These are phyloP conservation scores for Geoglossum cookeanum DNA, from an alignment of 2,329 filamentous ascomycete species.

Conservation along the genomic window DNA sequence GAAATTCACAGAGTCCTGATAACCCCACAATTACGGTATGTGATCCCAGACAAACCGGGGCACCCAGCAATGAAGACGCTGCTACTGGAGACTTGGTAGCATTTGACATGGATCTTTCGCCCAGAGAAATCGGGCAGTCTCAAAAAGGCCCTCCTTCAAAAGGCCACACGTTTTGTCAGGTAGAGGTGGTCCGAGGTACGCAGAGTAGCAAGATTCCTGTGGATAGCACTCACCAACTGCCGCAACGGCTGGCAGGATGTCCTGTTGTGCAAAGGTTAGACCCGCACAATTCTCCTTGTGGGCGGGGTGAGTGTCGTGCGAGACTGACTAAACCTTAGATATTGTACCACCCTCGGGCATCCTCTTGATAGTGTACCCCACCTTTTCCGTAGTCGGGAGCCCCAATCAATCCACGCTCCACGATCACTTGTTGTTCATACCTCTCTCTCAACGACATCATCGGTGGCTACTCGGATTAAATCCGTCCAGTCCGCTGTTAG, in stretches of 20 bases:
- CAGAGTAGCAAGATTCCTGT: neutral
- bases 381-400: constrained; percentile 30
- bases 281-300: neutral
- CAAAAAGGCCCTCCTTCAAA: constrained; percentile 5
- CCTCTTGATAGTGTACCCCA: constrained; percentile 72
- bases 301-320: neutral
- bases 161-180: constrained; percentile 20
- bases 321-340: constrained; percentile 1
- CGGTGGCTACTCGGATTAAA: constrained; percentile 50
- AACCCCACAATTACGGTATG: neutral
- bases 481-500: constrained; percentile 43
- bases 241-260: neutral
- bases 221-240: neutral
- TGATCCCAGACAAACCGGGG: neutral
- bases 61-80: constrained; percentile 1
- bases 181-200: constrained; percentile 16
- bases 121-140: constrained; percentile 8
- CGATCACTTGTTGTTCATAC: constrained; percentile 26
- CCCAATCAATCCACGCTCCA: constrained; percentile 21
- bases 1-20: neutral
- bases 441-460: constrained; percentile 53
- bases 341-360: constrained; percentile 28
- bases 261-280: constrained; percentile 2
- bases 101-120: constrained; percentile 19
- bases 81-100: constrained; percentile 3